Conservation (phyloP, 805 yeast genomes). For the Candida succiphila region DNA sequence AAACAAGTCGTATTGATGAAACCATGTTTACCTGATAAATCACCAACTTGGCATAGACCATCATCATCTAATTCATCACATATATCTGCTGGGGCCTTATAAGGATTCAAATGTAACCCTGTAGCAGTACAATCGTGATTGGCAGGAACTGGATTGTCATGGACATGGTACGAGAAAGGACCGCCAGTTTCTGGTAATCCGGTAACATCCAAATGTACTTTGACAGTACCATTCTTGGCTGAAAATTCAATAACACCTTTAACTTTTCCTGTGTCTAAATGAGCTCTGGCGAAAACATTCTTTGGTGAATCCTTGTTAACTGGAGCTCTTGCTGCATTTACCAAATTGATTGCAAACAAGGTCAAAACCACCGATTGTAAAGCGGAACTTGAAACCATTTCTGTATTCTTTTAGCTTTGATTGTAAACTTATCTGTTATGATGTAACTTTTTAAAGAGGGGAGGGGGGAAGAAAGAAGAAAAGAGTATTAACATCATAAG, state of each 20-base stretch:
- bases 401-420: too few relatives aligned
- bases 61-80: slow-evolving; percentile 45
- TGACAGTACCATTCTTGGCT: slow-evolving; percentile 47
- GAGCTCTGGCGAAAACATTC: slow-evolving; percentile 45
- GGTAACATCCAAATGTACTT: slow-evolving; percentile 61
- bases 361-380: too few relatives aligned
- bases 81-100: slow-evolving; percentile 34
- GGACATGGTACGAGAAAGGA: slow-evolving; percentile 62
- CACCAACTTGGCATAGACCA: slow-evolving; percentile 60
- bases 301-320: slow-evolving; percentile 36
- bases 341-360: too few relatives aligned
- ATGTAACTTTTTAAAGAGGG: too few relatives aligned
- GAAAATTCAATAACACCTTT: slow-evolving; percentile 50
- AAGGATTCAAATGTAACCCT: slow-evolving; percentile 58
- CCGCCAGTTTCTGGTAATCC: slow-evolving; percentile 62
- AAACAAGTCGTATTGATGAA: slow-evolving; percentile 60
- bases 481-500: too few relatives aligned
- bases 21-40: slow-evolving; percentile 73
- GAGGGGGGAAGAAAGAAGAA: too few relatives aligned
- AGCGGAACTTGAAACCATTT: too few relatives aligned
- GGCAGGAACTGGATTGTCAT: slow-evolving; percentile 43
- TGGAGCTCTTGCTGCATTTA: slow-evolving; percentile 47
- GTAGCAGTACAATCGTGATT: slow-evolving; percentile 43
- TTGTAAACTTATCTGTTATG: too few relatives aligned
- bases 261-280: slow-evolving; percentile 34